Evolutionary conservation across 768 basidiomycete species (phyloP), one percentile per base, ranked within the genome.

Genomic region (Rhodosporidiobolus sp.): DNA sequence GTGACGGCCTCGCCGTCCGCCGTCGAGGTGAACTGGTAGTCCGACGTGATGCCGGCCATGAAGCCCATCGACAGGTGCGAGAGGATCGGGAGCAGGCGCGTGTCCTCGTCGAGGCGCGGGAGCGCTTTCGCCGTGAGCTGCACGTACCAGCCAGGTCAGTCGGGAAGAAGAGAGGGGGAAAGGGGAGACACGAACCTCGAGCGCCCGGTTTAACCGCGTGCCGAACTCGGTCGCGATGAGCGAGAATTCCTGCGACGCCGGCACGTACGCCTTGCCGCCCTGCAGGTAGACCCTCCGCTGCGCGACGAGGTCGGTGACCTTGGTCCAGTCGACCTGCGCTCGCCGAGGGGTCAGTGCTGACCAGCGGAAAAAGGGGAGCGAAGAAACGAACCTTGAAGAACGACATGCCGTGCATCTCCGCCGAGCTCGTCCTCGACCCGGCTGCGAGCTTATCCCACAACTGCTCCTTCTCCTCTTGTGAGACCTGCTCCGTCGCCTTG

Each of bases 51-150:
- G 34, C 96, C 96, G 2, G 91, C 89, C 30, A 93, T 83, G 86
- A 98, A 97, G 60, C 94, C 94, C 80, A 91, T 88, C 5, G 94
- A 94, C 20, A 99, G 85, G 80, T 96, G 93, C 71, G 89, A 86
- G 22, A 99, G 86, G 65, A 99, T 87, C 28, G 94, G 94, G 9
- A 92, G 81, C 17, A 99, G 82, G 35, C 96, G 90, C 26, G 89
- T 90, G 79, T 98, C 96, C 81, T 97, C 95, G 77, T 98, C 94
- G 70, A 99, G 84, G 24, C 92, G 87, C 4, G 94, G 94, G 11
- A 98, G 85, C 32, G 88, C 86, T 79, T 89, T 90, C 7, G 93
- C 88, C 11, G 94, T 97, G 65, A 86, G 79, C 94, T 98, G 76
- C 50, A 17, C 70, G 60, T 30, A 20, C 64, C 65, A 46, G 34